phyloP scores from a whole-genome alignment of 306 rosid genomes.

The Quercus alba region DNA sequence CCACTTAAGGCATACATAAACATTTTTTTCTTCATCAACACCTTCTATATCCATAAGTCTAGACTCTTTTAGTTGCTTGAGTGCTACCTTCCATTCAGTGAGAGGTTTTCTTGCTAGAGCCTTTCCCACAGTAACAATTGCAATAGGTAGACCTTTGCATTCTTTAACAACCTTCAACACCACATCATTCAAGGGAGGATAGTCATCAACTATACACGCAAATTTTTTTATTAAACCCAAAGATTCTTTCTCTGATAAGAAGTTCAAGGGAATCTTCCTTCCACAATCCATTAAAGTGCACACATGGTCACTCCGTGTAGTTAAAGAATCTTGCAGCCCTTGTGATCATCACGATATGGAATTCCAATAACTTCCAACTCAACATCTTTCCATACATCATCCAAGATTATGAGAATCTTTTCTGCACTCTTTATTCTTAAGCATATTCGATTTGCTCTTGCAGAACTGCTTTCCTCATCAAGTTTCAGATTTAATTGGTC shows the following conservation, averaged over 20 bases:
- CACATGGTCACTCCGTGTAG: not conserved
- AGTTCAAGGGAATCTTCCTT: not conserved
- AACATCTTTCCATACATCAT: conserved; percentile 14
- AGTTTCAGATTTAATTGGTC: not conserved
- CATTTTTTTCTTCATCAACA: not conserved
- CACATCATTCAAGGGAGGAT: not conserved
- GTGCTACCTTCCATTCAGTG: not conserved
- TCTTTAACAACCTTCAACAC: not conserved
- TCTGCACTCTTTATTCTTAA: not conserved
- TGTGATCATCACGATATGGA: not conserved
- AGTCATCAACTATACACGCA: not conserved
- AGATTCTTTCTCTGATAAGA: not conserved
- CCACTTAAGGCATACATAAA: not conserved
- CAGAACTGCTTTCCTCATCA: not conserved
- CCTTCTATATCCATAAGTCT: not conserved
- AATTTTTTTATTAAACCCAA: not conserved
- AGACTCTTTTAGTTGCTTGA: not conserved
- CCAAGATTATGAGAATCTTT: conserved; percentile 23
- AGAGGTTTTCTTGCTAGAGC: not conserved
- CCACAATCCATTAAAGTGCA: not conserved
- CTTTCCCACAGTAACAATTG: not conserved
- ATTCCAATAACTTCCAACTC: conserved; percentile 9
- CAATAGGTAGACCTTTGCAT: conserved; percentile 23
- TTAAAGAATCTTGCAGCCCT: conserved; percentile 5
- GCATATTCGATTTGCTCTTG: not conserved